phyloP scores from a whole-genome alignment of 148 eudicot species.

The Rhododendron mucronatum region DNA sequence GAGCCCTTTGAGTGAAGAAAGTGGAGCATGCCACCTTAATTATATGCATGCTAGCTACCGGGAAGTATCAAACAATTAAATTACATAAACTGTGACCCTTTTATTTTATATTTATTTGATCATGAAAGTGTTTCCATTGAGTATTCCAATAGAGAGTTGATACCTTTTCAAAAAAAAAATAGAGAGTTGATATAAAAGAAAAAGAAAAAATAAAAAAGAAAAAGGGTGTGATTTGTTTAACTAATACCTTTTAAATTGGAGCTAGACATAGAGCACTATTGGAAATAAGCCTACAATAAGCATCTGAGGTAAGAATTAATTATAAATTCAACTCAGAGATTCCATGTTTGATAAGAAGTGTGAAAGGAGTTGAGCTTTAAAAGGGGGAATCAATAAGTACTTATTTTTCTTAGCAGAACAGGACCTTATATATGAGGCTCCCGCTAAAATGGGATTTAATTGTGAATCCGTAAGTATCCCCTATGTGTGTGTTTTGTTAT shows the following conservation, averaged over 20 bases:
- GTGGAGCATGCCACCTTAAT: conserved; percentile 19
- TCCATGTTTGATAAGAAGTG: neutral
- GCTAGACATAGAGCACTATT: neutral
- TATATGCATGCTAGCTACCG: neutral
- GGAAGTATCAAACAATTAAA: neutral
- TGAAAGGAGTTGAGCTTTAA: too few relatives aligned
- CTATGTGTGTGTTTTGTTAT: neutral
- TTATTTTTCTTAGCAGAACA: too few relatives aligned
- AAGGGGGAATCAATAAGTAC: too few relatives aligned
- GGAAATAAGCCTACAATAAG: neutral
- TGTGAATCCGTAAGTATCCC: too few relatives aligned
- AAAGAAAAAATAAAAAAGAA: too few relatives aligned
- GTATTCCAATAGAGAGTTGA: neutral
- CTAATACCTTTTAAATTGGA: neutral
- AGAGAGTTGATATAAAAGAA: neutral
- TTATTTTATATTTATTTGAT: too few relatives aligned
- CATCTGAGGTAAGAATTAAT: neutral
- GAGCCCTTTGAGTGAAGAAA: conserved; percentile 13
- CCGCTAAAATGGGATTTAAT: too few relatives aligned
- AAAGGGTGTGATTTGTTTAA: neutral
- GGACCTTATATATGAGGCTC: too few relatives aligned
- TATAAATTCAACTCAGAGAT: neutral
- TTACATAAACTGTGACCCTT: neutral
- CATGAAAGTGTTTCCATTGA: neutral
- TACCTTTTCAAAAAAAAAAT: too few relatives aligned